phyloP scores from a whole-genome alignment of 495 filamentous ascomycete genomes.

The Podospora bellae-mahoneyi region DNA sequence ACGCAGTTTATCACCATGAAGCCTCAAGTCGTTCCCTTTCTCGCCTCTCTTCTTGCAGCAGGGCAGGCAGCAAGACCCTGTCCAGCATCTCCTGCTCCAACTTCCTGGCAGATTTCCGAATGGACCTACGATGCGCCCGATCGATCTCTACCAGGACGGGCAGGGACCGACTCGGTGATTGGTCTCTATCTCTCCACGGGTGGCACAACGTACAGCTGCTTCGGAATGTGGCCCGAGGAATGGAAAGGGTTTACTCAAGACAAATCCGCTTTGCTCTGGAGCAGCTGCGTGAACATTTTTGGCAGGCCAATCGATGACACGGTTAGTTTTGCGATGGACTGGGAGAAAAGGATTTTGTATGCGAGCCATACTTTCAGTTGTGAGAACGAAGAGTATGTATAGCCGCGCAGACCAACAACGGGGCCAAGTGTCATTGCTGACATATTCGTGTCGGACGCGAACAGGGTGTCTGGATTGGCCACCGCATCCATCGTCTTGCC shows the following conservation, averaged over 20 bases:
- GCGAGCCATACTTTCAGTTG: not conserved
- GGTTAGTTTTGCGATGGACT: slow-evolving; percentile 2
- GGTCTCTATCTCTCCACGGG: not conserved
- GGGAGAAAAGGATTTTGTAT: not conserved
- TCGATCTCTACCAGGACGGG: not conserved
- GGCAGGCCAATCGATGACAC: not conserved
- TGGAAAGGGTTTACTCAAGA: not conserved
- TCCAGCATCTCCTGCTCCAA: not conserved
- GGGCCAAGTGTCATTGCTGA: not conserved
- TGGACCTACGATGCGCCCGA: slow-evolving; percentile 4
- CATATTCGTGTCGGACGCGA: not conserved
- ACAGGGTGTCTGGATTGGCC: not conserved
- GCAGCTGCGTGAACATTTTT: not conserved
- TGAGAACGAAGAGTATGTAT: not conserved
- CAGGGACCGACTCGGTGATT: not conserved
- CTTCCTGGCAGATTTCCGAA: not conserved
- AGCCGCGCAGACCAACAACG: not conserved
- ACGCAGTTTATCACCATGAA: not conserved
- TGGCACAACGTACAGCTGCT: slow-evolving; percentile 3
- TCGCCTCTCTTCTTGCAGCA: not conserved
- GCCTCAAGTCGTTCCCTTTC: not conserved
- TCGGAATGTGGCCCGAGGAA: slow-evolving; percentile 2
- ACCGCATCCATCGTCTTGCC: not conserved
- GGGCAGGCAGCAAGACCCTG: not conserved
- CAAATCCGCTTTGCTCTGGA: not conserved